phyloP scores from a whole-genome alignment of 768 basidiomycete species.

The Phanerochaete sordida region DNA sequence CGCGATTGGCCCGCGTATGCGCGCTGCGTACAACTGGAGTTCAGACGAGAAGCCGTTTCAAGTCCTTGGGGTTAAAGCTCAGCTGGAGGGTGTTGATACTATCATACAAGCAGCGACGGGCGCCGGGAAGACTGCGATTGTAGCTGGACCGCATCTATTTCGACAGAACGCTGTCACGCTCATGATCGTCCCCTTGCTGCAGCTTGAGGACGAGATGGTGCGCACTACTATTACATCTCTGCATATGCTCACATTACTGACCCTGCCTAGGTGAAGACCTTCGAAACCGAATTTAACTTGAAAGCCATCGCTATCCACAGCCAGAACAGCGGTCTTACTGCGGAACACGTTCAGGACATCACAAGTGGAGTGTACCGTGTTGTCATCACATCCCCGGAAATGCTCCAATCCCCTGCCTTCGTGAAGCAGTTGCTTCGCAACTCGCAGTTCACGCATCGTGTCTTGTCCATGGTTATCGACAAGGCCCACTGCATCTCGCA shows the following conservation, averaged over 20 bases:
- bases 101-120: slow-evolving; percentile 36
- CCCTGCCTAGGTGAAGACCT: slow-evolving; percentile 26
- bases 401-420: slow-evolving; percentile 25
- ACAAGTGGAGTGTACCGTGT: slow-evolving; percentile 20
- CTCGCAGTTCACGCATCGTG: slow-evolving; percentile 11
- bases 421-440: slow-evolving; percentile 22
- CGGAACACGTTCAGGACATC: slow-evolving; percentile 15
- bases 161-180: slow-evolving; percentile 28
- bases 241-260: not conserved
- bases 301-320: slow-evolving; percentile 31
- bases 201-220: slow-evolving; percentile 36
- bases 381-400: slow-evolving; percentile 26
- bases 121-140: slow-evolving; percentile 35
- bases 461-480: slow-evolving; percentile 26
- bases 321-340: slow-evolving; percentile 26
- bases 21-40: slow-evolving; percentile 20
- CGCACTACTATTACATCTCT: not conserved
- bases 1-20: not conserved
- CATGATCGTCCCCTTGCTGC: slow-evolving; percentile 34
- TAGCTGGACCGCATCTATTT: slow-evolving; percentile 33
- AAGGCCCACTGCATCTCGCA: slow-evolving; percentile 30
- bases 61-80: slow-evolving; percentile 25
- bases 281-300: slow-evolving; percentile 28
- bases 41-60: slow-evolving; percentile 26
- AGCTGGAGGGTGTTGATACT: slow-evolving; percentile 28